phyloP scores from a whole-genome alignment of 2,329 filamentous ascomycete species.

The Fusarium solani-melongenae region DNA sequence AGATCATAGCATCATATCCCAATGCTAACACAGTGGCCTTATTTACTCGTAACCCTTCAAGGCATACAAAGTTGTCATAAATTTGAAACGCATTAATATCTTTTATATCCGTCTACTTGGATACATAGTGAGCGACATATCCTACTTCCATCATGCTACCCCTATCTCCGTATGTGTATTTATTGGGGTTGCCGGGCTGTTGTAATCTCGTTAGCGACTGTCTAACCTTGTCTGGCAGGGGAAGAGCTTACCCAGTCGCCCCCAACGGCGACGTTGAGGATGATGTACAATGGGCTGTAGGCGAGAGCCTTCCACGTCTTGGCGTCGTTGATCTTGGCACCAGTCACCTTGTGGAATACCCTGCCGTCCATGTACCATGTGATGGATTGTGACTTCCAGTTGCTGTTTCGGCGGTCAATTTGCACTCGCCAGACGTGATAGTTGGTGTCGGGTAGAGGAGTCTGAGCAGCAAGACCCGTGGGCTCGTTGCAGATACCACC shows the following conservation, averaged over 20 bases:
- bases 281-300: constrained; percentile 61
- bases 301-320: constrained; percentile 62
- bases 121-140: constrained; percentile 59
- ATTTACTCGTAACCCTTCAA: background rate
- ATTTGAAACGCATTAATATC: background rate
- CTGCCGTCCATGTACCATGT: constrained; percentile 61
- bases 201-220: constrained; percentile 1
- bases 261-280: constrained; percentile 67
- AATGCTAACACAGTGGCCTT: background rate
- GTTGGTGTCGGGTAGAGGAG: constrained; percentile 50
- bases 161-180: constrained; percentile 56
- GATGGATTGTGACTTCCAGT: constrained; percentile 62
- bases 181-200: constrained; percentile 62
- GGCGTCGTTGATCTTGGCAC: constrained; percentile 56
- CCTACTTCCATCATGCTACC: constrained; percentile 63
- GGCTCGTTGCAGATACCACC: constrained; percentile 66
- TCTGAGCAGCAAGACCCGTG: constrained; percentile 51
- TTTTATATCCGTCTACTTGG: constrained; percentile 26
- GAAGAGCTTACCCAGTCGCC: constrained; percentile 60
- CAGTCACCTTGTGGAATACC: constrained; percentile 57
- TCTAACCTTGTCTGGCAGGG: background rate
- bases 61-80: background rate
- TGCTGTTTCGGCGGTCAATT: constrained; percentile 59
- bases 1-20: too few relatives aligned
- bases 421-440: constrained; percentile 64